Evolutionary conservation across 495 filamentous ascomycete species (phyloP), one percentile per base, ranked within the genome.

Genomic region (Penicillium ochrochloron): DNA sequence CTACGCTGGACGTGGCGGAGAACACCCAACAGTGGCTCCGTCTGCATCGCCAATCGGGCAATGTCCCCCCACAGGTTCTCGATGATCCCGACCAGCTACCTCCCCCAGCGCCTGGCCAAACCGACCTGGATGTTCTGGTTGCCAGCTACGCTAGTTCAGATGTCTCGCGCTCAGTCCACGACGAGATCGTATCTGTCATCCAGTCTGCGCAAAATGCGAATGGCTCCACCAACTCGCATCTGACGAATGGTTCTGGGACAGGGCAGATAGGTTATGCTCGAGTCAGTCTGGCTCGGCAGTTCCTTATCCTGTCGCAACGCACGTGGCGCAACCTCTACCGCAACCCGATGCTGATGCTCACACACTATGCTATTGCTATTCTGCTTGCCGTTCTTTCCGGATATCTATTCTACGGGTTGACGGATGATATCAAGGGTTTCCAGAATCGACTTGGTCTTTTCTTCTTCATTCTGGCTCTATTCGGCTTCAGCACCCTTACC

Each of bases 311-410:
- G 27, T 96, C 93, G 8, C 84, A 87, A 67, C 87, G 95, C 33
- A 99, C 96, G 0, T 98, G 96, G 96, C 90, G 89, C 63, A 99
- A 99, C 69, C 87, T 99, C 3, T 97, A 99, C 78, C 88, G 95
- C 42, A 97, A 99, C 75, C 95, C 95, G 19, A 93, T 97, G 88
- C 80, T 99, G 51, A 99, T 99, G 95, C 85, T 99, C 53, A 97
- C 96, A 0, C 95, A 99, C 79, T 99, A 99, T 74, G 94, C 94
- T n/a, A 98, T 97, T 67, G 92, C 95, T 23, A 97, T 99, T 65
- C 78, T 98, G 1, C 85, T 99, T 14, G 95, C 94, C 19, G 94
- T 97, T 29, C 88, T 99, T 56, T 93, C 93, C 35, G 95, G 95
- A 19, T 97, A 89, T 74, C 87, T 99, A 25, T 99, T 97, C 83